Evolutionary conservation across 108 stramenopile genomes (phyloP), one percentile per base, ranked within the genome.

Genomic region (Skeletonema menzelii): DNA sequence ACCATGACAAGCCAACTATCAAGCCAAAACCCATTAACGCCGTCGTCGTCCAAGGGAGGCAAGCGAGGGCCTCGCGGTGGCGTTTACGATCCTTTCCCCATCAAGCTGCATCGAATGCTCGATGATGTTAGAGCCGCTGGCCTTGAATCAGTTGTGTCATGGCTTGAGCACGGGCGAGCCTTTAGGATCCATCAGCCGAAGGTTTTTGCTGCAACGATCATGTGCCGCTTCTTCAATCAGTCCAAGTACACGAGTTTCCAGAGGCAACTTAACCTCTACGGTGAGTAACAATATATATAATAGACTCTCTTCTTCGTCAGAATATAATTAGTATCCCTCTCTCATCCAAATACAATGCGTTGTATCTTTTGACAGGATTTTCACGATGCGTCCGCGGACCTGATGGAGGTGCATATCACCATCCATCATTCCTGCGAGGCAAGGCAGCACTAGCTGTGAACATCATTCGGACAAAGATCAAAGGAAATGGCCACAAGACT

Each of bases 171-270:
- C 37, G 93, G 93, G 55, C 77, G 93, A 6, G 86, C 87, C 65
- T 92, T 95, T 69, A 68, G 75, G 53, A 87, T 95, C 59, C 91
- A 91, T 76, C 73, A 92, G 30, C 88, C 87, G 5, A 79, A 88
- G 56, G 76, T 82, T 34, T 95, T 95, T 64, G 73, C 84, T 49
- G 66, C 63, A 59, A 80, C 30, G 44, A 82, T 96, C 56, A 86
- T 98, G 87, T 93, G 91, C 4, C 75, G 82, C 55, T 96, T 87
- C 64, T 92, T 92, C 57, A 76, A 83, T 76, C 86, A 87, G 57
- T 63, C 72, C 17, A 85, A 86, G 27, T 86, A 75, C 17, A 79
- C 80, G 2, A 67, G 63, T 30, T 94, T 94, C 58, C 90, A 88
- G 56, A 75, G 93, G 4, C 90, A 94, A 60, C 76, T 94, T 35